phyloP scores from a whole-genome alignment of 2,329 filamentous ascomycete species.

The Fusarium secorum region DNA sequence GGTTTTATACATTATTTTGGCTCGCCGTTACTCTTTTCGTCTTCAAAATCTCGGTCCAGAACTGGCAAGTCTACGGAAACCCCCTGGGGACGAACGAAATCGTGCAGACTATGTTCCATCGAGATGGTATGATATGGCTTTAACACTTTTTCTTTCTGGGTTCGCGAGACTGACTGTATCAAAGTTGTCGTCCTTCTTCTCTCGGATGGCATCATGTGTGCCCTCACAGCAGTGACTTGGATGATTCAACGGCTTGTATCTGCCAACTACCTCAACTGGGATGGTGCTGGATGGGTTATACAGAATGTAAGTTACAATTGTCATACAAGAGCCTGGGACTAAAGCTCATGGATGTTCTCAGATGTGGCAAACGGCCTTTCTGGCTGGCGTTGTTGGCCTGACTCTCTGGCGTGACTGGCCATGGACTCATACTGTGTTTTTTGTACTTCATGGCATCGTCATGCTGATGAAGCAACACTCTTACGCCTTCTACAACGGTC shows the following conservation, averaged over 20 bases:
- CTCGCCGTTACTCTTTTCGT: conserved; percentile 72
- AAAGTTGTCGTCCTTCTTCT: conserved; percentile 62
- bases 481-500: conserved; percentile 81
- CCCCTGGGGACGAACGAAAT: conserved; percentile 77
- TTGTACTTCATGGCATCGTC: conserved; percentile 75
- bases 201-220: conserved; percentile 76
- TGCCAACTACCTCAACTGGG: conserved; percentile 71
- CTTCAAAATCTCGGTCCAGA: conserved; percentile 70
- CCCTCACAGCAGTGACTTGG: conserved; percentile 69
- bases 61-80: conserved; percentile 73
- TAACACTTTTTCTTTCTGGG: no score
- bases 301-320: conserved; percentile 63
- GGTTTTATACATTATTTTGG: conserved; percentile 85
- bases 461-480: conserved; percentile 88
- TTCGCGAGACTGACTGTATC: background rate
- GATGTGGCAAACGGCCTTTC: conserved; percentile 74
- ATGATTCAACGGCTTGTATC: conserved; percentile 68
- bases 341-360: conserved; percentile 36
- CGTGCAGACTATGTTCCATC: conserved; percentile 69
- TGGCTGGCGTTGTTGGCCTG: conserved; percentile 68
- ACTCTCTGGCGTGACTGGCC: conserved; percentile 78
- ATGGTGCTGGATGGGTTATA: conserved; percentile 73
- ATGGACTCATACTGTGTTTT: conserved; percentile 83
- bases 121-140: conserved; percentile 51
- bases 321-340: background rate